Percentiles rank a stretch among this genome's conserved stretches.
These are phyloP conservation scores for Pythium oligandrum DNA, from an alignment of 352 stramenopile species.

Conservation along the genomic window DNA sequence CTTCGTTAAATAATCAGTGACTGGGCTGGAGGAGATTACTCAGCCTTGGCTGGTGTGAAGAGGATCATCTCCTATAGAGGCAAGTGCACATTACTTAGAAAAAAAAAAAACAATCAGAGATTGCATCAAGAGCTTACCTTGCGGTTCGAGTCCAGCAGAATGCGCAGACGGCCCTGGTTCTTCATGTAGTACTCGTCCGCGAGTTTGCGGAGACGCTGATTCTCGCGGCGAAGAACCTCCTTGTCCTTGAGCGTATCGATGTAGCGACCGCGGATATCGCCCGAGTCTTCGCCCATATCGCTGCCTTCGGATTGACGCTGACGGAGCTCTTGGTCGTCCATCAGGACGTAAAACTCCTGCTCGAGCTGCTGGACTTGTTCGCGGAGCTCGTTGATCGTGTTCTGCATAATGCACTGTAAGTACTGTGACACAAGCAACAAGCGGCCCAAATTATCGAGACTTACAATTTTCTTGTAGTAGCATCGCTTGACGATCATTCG, in stretches of 20 bases:
- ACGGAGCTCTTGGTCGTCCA: conserved; percentile 12
- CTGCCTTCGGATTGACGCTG: conserved; percentile 1
- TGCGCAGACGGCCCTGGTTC: conserved; percentile 57
- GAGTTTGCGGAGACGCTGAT: conserved; percentile 51
- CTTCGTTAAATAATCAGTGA: no score
- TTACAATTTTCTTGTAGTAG: conserved; percentile 82
- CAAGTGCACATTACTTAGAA: not conserved
- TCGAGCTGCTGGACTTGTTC: conserved; percentile 34
- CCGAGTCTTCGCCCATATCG: not conserved
- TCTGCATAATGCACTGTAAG: conserved; percentile 19
- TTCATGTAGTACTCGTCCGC: conserved; percentile 79
- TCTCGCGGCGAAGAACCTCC: conserved; percentile 57
- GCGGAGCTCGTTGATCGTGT: conserved; percentile 62
- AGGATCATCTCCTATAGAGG: conserved; percentile 18
- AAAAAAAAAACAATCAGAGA: no score
- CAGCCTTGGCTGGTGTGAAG: conserved; percentile 10
- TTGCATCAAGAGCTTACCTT: conserved; percentile 23
- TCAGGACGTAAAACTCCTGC: conserved; percentile 8
- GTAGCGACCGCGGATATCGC: conserved; percentile 15
- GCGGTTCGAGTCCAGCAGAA: conserved; percentile 56
- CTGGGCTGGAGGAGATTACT: not conserved
- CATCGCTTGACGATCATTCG: conserved; percentile 67
- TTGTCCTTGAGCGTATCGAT: conserved; percentile 35
- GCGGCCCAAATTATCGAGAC: conserved; percentile 9
- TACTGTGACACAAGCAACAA: no score